phyloP scores from a whole-genome alignment of 306 rosid genomes.

The Lathyrus oleraceus region DNA sequence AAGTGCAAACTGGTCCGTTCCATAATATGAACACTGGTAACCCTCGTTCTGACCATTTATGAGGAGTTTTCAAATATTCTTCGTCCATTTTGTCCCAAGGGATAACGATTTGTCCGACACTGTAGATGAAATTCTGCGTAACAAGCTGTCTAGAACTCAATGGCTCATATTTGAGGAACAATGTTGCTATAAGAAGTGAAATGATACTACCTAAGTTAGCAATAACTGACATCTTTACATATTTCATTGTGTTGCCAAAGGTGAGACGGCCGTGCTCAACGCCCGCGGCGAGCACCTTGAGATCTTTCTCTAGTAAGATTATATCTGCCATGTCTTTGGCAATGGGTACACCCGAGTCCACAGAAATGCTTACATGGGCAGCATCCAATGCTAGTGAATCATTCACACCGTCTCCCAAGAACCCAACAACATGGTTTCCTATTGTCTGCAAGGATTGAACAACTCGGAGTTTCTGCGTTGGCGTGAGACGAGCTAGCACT shows the following conservation, averaged over 20 bases:
- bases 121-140: conserved; percentile 72
- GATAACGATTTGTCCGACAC: conserved; percentile 60
- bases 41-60: conserved; percentile 59
- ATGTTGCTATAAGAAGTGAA: conserved; percentile 66
- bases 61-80: conserved; percentile 61
- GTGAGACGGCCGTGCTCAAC: conserved; percentile 80
- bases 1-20: conserved; percentile 80
- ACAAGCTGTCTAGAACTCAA: conserved; percentile 70
- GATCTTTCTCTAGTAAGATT: conserved; percentile 80
- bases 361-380: conserved; percentile 79
- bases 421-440: conserved; percentile 73
- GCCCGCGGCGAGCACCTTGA: conserved; percentile 76
- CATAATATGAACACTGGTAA: conserved; percentile 69
- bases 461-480: conserved; percentile 73
- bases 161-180: conserved; percentile 62
- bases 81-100: conserved; percentile 77
- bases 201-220: conserved; percentile 74
- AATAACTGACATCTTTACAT: conserved; percentile 74
- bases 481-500: conserved; percentile 81
- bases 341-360: conserved; percentile 79
- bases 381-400: conserved; percentile 82
- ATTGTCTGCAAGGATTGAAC: conserved; percentile 73
- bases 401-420: conserved; percentile 78
- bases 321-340: conserved; percentile 87
- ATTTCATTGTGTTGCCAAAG: conserved; percentile 86